phyloP scores from a whole-genome alignment of 441 rosid genomes.

The Pelargonium australe region DNA sequence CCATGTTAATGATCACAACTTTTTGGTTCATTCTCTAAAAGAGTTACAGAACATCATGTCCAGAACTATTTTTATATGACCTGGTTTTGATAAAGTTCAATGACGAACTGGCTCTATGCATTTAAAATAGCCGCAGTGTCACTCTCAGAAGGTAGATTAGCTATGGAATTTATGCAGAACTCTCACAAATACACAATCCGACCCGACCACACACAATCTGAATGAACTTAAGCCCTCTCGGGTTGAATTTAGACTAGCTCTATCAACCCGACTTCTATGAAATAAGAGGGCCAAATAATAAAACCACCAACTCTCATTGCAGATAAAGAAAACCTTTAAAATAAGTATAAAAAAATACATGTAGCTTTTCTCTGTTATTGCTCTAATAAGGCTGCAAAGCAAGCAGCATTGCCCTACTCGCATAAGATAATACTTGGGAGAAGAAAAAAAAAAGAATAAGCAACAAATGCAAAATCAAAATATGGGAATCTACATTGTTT shows the following conservation, averaged over 20 bases:
- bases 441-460: constrained; percentile 11
- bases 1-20: not conserved
- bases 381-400: not conserved
- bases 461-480: not conserved
- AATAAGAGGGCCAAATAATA: too few species aligned
- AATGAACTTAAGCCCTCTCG: too few species aligned
- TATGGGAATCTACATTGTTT: not conserved
- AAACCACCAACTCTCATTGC: too few species aligned
- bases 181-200: too few species aligned
- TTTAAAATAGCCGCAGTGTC: too few species aligned
- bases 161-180: too few species aligned
- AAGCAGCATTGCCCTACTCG: constrained; percentile 13
- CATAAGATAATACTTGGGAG: not conserved
- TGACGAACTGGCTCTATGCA: too few species aligned
- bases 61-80: not conserved
- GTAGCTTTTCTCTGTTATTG: not conserved
- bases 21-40: not conserved
- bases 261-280: too few species aligned
- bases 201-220: too few species aligned
- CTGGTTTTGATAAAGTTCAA: not conserved
- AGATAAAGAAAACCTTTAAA: not conserved
- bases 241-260: too few species aligned
- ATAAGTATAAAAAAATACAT: constrained; percentile 10
- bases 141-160: too few species aligned
- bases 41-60: not conserved